phyloP scores from a whole-genome alignment of 179 eudicot genomes.

The Sideroxylon spinosum region DNA sequence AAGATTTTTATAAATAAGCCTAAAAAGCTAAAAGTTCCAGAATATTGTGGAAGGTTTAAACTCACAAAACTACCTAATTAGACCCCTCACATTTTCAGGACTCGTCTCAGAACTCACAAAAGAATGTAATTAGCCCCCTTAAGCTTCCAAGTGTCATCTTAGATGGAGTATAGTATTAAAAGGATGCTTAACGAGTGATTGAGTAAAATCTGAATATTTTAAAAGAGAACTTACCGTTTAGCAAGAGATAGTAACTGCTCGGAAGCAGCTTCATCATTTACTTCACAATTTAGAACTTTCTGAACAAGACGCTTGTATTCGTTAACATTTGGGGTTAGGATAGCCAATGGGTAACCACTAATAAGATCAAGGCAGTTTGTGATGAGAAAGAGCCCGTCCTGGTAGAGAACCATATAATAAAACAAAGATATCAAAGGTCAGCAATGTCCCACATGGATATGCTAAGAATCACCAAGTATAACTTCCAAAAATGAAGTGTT shows the following conservation, averaged over 20 bases:
- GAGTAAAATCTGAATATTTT: not conserved
- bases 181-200: not conserved
- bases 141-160: not conserved
- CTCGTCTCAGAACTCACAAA: no score
- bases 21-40: no score
- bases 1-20: no score
- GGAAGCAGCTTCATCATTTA: constrained; percentile 63
- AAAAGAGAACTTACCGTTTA: constrained; percentile 47
- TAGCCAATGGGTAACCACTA: constrained; percentile 79
- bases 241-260: constrained; percentile 67
- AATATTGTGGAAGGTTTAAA: no score
- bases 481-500: not conserved
- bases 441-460: not conserved
- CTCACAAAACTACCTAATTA: no score
- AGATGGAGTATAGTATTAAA: not conserved
- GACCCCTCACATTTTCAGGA: no score
- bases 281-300: constrained; percentile 76
- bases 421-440: not conserved
- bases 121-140: no score
- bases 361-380: constrained; percentile 74
- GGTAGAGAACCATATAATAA: constrained; percentile 16
- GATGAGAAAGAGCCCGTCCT: constrained; percentile 96
- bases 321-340: constrained; percentile 88
- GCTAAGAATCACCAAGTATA: not conserved
- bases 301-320: constrained; percentile 95